Evolutionary conservation across 345 rosid species (phyloP), one percentile per base, ranked within the genome.

Genomic region (Anacardium occidentale): DNA sequence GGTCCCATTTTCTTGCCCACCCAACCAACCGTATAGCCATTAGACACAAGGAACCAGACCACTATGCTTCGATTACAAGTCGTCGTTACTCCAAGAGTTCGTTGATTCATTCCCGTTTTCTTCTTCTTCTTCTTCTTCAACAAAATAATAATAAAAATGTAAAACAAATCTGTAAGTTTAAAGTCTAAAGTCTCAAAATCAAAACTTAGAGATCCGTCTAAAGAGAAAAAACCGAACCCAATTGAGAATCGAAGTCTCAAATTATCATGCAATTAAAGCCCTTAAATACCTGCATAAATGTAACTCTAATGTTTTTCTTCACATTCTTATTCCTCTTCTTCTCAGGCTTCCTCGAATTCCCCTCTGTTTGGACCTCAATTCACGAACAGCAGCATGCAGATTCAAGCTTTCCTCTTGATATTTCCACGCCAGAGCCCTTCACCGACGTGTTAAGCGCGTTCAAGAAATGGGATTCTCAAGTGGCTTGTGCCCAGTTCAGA

Each of bases 401-500:
- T 50, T 25, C 58, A 59, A 70, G 70, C 13, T 24, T 69, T 1
- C 69, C 85, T 2, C 7, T 57, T 40, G n/a, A 64, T 47, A 42
- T 61, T 51, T 25, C 77, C 18, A 26, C 20, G 10, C 74, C 83
- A 17, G 85, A 89, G 34, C 91, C 97, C 0, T 94, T 94, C 72
- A 76, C 82, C 44, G 86, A 94, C 40, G 56, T 94, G 61, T 50
- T 86, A 5, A 10, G 54, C 7, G 91, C 90, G 66, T 94, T 77
- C 81, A 58, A n/a, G 79, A 84, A 78, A 68, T 94, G 98, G 98
- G 98, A 92, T 64, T 83, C 91, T 20, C 78, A 69, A 57, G 89
- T 94, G 77, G 98, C 97, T 56, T 94, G 98, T 76, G 81, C 75
- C 44, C 97, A 59, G 69, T 94, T 90, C 72, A 83, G 68, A 75